These are phyloP conservation scores for Casuarina equisetifolia DNA, from an alignment of 306 rosid species.

Conservation along the genomic window DNA sequence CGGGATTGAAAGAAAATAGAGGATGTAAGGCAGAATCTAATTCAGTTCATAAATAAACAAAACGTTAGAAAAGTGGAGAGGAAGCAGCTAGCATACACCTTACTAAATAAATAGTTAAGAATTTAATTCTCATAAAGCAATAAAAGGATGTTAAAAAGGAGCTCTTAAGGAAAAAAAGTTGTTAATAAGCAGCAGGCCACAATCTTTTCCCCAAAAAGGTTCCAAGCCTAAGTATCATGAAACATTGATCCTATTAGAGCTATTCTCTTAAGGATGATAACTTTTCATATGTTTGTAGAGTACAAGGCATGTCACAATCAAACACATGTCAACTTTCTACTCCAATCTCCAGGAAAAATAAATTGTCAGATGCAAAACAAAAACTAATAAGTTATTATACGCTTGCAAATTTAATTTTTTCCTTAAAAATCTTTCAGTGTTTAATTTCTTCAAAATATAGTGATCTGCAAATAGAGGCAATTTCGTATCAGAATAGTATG, in stretches of 20 bases:
- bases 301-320: not conserved
- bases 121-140: not conserved
- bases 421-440: not conserved
- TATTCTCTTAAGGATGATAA: not conserved
- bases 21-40: not conserved
- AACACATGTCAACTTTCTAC: not conserved
- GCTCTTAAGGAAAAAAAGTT: not conserved
- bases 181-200: not conserved
- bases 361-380: not conserved
- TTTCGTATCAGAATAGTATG: not conserved
- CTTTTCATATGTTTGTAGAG: not conserved
- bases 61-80: not conserved
- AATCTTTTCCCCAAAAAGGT: not conserved
- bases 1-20: not conserved
- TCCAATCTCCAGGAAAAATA: not conserved
- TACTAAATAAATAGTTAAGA: not conserved
- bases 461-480: not conserved
- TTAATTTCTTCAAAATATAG: not conserved
- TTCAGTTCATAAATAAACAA: not conserved
- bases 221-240: not conserved
- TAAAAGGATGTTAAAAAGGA: not conserved
- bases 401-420: not conserved
- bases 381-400: not conserved
- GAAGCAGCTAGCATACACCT: not conserved
- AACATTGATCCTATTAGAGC: not conserved